Conservation (phyloP, 176 grass and related monocot species). For the Oryza glumipatula region DNA sequence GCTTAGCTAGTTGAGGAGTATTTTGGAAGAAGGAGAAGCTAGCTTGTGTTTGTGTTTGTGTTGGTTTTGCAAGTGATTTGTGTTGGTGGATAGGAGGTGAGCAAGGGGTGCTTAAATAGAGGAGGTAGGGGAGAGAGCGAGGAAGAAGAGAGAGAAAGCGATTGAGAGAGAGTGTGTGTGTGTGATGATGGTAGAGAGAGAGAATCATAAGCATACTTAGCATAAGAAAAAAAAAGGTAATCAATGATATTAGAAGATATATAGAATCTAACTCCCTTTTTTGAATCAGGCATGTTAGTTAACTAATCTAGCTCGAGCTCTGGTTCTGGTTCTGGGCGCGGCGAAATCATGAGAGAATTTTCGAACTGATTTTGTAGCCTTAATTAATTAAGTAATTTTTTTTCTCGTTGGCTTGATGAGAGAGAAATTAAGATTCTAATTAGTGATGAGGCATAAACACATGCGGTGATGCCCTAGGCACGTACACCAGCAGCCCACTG, state of each 20-base stretch:
- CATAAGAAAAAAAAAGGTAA: neutral
- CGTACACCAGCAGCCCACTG: conserved; percentile 9
- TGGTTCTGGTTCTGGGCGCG: neutral
- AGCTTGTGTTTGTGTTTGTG: neutral
- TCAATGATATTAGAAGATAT: conserved; percentile 16
- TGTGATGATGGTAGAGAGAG: neutral
- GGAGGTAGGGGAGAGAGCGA: neutral
- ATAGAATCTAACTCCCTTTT: conserved; percentile 37
- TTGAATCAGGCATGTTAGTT: neutral
- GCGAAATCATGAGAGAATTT: neutral
- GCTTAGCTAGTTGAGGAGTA: neutral
- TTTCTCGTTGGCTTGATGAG: neutral
- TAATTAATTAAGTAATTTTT: neutral
- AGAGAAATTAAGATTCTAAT: conserved; percentile 1
- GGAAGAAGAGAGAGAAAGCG: neutral
- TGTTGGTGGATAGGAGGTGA: conserved; percentile 46
- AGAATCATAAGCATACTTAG: neutral
- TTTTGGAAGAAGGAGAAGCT: conserved; percentile 13
- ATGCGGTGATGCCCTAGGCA: conserved; percentile 37
- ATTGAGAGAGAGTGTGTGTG: too few species aligned
- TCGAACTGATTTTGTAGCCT: neutral
- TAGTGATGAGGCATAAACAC: neutral
- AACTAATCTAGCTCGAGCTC: neutral
- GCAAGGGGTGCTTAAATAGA: conserved; percentile 60
- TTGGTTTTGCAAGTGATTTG: conserved; percentile 32